These are phyloP conservation scores for Grosmannia serpens DNA, from an alignment of 2,329 filamentous ascomycete genomes.

Conservation along the genomic window DNA sequence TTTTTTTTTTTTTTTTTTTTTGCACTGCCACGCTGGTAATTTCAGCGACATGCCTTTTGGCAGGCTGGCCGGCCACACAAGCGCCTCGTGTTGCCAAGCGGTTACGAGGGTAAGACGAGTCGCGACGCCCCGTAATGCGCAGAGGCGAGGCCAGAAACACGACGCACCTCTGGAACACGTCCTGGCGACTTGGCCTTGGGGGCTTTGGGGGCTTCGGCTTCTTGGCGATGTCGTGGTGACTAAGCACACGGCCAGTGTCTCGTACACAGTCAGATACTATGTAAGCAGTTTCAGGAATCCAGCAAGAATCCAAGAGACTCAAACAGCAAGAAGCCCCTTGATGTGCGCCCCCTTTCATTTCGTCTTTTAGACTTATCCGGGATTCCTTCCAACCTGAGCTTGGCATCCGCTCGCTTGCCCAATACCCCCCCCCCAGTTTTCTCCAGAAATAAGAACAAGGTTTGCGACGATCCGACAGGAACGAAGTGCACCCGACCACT, in stretches of 20 bases:
- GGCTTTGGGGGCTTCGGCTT: too few relatives aligned
- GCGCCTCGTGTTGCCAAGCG: neutral
- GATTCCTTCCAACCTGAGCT: neutral
- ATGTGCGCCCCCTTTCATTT: neutral
- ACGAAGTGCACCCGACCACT: neutral
- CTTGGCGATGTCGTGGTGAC: too few relatives aligned
- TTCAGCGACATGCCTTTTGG: neutral
- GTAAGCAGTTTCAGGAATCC: too few relatives aligned
- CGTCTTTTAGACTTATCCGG: neutral
- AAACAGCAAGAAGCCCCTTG: neutral
- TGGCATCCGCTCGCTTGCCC: neutral
- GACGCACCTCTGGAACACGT: too few relatives aligned
- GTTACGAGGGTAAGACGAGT: neutral
- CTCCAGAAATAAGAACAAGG: neutral
- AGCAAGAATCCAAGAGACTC: too few relatives aligned
- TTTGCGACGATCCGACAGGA: neutral
- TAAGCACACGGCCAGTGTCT: too few relatives aligned
- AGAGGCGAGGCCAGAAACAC: too few relatives aligned
- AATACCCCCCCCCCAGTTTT: neutral
- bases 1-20: too few relatives aligned
- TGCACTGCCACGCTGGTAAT: constrained; percentile 1
- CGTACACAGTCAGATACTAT: too few relatives aligned
- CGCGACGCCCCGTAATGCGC: neutral
- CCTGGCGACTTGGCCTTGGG: too few relatives aligned
- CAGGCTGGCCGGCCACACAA: neutral